Percentiles rank a stretch among this genome's conserved stretches.
Evolutionary conservation across 1,284 basidiomycete species (phyloP).

Genomic region (Naganishia sp.): DNA sequence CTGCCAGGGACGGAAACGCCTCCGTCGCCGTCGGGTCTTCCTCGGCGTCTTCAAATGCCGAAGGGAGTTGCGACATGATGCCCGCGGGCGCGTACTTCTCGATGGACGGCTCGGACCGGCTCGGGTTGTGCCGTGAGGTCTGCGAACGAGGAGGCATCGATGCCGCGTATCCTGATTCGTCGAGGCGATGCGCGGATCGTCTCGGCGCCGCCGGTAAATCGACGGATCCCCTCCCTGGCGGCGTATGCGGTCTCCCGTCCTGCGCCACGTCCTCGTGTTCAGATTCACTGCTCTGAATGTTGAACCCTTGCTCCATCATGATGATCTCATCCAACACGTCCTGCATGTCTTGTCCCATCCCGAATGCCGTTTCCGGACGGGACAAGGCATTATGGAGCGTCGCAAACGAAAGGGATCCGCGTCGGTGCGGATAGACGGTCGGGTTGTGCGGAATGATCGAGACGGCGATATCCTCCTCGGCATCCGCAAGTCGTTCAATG

Average conservation of each 20-base stretch:
- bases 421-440: no score
- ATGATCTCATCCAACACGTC: conserved; percentile 54
- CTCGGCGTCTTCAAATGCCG: conserved; percentile 25
- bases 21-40: conserved; percentile 1
- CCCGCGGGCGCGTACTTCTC: neutral
- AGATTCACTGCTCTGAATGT: conserved; percentile 41
- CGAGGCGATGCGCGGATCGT: conserved; percentile 25
- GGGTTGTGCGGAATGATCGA: neutral
- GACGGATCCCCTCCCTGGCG: neutral
- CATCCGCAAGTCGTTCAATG: conserved; percentile 19
- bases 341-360: conserved; percentile 46
- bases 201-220: conserved; percentile 24
- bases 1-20: neutral
- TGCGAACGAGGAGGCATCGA: neutral
- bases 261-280: conserved; percentile 14
- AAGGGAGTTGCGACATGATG: conserved; percentile 14
- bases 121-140: conserved; percentile 31
- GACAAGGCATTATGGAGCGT: neutral
- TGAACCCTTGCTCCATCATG: conserved; percentile 52
- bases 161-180: neutral
- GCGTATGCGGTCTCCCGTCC: conserved; percentile 5
- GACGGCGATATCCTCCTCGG: neutral
- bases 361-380: neutral
- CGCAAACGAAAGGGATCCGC: conserved; percentile 2
- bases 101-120: conserved; percentile 20